phyloP scores from a whole-genome alignment of 257 asterid species.

The Primulina eburnea region DNA sequence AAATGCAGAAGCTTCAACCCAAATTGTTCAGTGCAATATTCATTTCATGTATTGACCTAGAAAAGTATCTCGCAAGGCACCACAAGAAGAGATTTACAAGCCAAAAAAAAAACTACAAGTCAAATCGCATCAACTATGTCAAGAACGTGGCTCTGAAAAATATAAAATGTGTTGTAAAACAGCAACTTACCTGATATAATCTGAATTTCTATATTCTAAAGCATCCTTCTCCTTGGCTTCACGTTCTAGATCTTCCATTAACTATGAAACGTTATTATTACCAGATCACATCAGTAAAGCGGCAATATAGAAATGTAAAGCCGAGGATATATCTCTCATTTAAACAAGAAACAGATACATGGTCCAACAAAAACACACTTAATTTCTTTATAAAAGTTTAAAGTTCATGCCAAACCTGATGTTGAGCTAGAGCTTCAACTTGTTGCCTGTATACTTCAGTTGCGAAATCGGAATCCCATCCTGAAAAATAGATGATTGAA shows the following conservation, averaged over 20 bases:
- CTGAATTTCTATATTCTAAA: conserved; percentile 62
- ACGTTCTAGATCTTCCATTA: conserved; percentile 78
- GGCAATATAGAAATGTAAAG: background rate
- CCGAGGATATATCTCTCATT: conserved; percentile 1
- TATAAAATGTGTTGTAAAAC: background rate
- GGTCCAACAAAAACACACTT: conserved; percentile 16
- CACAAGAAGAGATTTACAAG: background rate
- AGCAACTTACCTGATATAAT: conserved; percentile 53
- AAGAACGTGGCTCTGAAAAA: background rate
- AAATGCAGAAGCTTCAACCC: background rate
- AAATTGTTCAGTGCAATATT: conserved; percentile 6
- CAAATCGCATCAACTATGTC: background rate
- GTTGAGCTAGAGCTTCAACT: conserved; percentile 87
- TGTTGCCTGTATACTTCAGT: conserved; percentile 91
- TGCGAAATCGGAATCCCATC: conserved; percentile 98
- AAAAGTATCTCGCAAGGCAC: background rate
- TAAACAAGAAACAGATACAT: conserved; percentile 14
- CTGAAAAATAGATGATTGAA: conserved; percentile 30
- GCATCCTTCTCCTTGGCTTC: conserved; percentile 92
- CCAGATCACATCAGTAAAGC: conserved; percentile 19
- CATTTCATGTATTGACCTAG: conserved; percentile 8
- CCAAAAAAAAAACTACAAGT: background rate
- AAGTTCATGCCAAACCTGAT: conserved; percentile 52
- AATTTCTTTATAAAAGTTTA: conserved; percentile 6
- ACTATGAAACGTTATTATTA: conserved; percentile 38